Base-by-base conservation (phyloP, 805 yeast species). In the Yamadazyma philogaea region DNA sequence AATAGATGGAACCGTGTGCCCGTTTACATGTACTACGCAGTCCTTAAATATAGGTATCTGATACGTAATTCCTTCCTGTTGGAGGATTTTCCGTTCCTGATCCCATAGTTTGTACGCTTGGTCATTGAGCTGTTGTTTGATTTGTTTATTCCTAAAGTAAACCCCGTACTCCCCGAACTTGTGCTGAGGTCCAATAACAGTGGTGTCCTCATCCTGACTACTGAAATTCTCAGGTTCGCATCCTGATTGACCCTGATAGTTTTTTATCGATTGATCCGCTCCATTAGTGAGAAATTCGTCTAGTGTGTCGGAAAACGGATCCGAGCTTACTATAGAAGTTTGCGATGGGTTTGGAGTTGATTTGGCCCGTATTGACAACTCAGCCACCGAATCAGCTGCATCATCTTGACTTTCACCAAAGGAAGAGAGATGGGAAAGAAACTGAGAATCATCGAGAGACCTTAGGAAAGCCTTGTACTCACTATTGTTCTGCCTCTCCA, bases 1-100 rank as follows among this genome's bases (percentile, higher is more conserved):
- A 12, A 88, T 75, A n/a, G 90, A 79, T 0, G 98, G 98, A 2
- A 63, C 65, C 0, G 98, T 91, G 54, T 84, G 80, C 1, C 99
- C 99, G 54, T 89, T 90, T n/a, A 91, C 88, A 59, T 84, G 81
- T 4, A 91, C 72, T 1, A 69, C 61, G 57, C 90, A 86, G 1
- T 74, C 79, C 28, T 65, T 54, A 56, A 91, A 89, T 1, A 90
- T 66, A 2, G 56, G 60, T 8, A 51, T 56, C 14, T 43, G 44
- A 10, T 45, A 54, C 7, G 43, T 30, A 3, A 37, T 43, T 19
- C 54, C 51, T 7, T 52, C 54, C 19, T 50, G 50, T 19, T 51
- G 43, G 12, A 24, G 8, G n/a, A 54, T 38, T 34, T 60, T 58
- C 15, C 78, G 60, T 34, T 69, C 56, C 19, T 52, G 49, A 24